Evolutionary conservation across 805 yeast genomes (phyloP).

Genomic region (Zygotorulaspora danielsina): DNA sequence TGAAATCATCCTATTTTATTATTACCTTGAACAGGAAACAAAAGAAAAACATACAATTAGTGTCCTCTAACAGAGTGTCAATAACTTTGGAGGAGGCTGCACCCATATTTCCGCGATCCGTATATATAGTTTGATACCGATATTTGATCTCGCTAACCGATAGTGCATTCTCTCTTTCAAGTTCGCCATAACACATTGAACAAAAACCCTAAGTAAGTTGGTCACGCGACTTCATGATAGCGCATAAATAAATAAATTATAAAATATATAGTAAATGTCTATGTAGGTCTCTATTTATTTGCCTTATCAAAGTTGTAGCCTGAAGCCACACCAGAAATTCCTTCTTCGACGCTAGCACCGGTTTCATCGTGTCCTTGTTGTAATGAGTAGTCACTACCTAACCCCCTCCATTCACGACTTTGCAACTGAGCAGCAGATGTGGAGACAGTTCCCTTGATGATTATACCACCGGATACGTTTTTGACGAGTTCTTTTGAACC

Average conservation of each 20-base stretch:
- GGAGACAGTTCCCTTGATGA: conserved; percentile 74
- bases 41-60: conserved; percentile 52
- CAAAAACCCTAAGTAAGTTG: no score
- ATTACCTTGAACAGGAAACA: neutral
- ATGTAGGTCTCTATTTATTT: neutral
- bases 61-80: conserved; percentile 73
- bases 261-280: no score
- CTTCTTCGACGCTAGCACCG: conserved; percentile 83
- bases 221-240: no score
- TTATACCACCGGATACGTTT: conserved; percentile 53
- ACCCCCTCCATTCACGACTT: conserved; percentile 76
- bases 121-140: neutral
- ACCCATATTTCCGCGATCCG: conserved; percentile 44
- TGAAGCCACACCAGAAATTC: conserved; percentile 84
- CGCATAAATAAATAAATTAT: no score
- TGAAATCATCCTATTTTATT: neutral
- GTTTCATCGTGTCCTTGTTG: conserved; percentile 44
- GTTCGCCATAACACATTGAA: no score
- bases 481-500: conserved; percentile 43
- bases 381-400: conserved; percentile 74
- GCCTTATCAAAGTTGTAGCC: conserved; percentile 55
- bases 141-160: no score
- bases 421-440: conserved; percentile 81
- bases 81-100: conserved; percentile 55
- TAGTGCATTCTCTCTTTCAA: no score